Evolutionary conservation across 257 asterid species (phyloP).

Genomic region (Solanum medicagineum): DNA sequence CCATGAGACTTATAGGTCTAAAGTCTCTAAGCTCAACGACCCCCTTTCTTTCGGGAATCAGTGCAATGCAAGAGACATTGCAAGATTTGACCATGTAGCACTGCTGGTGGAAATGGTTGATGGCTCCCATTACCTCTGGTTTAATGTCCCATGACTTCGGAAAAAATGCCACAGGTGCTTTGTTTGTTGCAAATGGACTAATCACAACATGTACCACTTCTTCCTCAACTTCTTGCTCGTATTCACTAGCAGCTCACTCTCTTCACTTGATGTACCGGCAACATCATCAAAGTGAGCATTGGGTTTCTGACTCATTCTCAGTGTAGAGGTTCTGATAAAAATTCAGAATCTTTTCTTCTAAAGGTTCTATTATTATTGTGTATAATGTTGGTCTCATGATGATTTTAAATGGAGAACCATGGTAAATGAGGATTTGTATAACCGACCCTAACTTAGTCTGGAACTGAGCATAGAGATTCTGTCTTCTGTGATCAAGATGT

Average conservation of each 20-base stretch:
- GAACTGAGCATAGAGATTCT: background rate
- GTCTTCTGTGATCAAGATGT: background rate
- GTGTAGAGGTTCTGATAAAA: background rate
- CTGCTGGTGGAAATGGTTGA: background rate
- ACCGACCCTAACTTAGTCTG: background rate
- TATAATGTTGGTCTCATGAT: background rate
- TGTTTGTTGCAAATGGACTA: background rate
- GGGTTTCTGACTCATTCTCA: background rate
- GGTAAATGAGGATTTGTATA: background rate
- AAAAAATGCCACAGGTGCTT: background rate
- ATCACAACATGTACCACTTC: background rate
- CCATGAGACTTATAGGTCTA: background rate
- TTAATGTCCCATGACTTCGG: background rate
- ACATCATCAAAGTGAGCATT: background rate
- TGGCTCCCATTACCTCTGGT: background rate
- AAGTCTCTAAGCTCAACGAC: background rate
- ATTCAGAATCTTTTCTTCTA: background rate
- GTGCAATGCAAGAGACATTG: background rate
- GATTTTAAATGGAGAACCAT: background rate
- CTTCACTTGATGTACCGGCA: background rate
- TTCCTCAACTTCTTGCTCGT: background rate
- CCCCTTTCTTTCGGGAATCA: background rate
- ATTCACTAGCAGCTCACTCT: background rate
- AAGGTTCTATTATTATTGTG: background rate
- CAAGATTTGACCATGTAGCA: background rate